A percentile compares a stretch with the other conserved stretches of the same genome.
Conservation (phyloP, 2,329 filamentous ascomycete genomes). For the Cladophialophora bantiana region DNA sequence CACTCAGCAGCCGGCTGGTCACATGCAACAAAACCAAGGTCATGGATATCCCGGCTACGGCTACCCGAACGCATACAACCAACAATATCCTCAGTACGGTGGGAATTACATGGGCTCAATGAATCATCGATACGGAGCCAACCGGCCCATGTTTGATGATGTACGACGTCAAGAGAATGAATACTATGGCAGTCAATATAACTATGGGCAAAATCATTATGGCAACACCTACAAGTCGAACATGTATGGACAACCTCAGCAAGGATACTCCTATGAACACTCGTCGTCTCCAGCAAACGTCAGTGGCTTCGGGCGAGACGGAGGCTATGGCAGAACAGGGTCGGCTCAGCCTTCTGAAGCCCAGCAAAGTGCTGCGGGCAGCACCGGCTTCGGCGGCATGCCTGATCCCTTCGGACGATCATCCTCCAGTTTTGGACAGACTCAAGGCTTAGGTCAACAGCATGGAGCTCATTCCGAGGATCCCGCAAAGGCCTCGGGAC, state of each 20-base stretch:
- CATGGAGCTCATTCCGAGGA: constrained; percentile 56
- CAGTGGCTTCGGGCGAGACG: constrained; percentile 59
- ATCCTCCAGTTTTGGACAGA: constrained; percentile 62
- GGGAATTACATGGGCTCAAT: constrained; percentile 64
- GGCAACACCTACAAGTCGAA: constrained; percentile 62
- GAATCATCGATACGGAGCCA: constrained; percentile 54
- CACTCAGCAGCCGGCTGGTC: constrained; percentile 31
- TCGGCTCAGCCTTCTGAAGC: constrained; percentile 64
- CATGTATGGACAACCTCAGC: constrained; percentile 69
- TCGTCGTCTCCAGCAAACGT: constrained; percentile 69
- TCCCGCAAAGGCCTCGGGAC: constrained; percentile 63
- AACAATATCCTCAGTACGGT: constrained; percentile 62
- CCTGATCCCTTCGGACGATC: constrained; percentile 67
- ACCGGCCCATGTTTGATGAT: constrained; percentile 59
- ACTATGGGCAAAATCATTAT: constrained; percentile 57
- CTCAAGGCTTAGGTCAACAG: constrained; percentile 58
- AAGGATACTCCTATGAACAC: constrained; percentile 70
- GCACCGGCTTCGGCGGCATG: constrained; percentile 60
- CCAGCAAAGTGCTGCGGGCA: constrained; percentile 58
- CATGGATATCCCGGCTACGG: constrained; percentile 66
- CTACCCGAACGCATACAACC: constrained; percentile 52
- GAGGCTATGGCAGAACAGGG: constrained; percentile 66
- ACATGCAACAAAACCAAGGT: constrained; percentile 58
- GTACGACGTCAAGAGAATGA: constrained; percentile 57
- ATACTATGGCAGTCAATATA: constrained; percentile 59